Percentiles rank a stretch among this genome's conserved stretches.
Evolutionary conservation across 164 flowering plant genomes (phyloP).

Genomic region (Kingdonia uniflora): DNA sequence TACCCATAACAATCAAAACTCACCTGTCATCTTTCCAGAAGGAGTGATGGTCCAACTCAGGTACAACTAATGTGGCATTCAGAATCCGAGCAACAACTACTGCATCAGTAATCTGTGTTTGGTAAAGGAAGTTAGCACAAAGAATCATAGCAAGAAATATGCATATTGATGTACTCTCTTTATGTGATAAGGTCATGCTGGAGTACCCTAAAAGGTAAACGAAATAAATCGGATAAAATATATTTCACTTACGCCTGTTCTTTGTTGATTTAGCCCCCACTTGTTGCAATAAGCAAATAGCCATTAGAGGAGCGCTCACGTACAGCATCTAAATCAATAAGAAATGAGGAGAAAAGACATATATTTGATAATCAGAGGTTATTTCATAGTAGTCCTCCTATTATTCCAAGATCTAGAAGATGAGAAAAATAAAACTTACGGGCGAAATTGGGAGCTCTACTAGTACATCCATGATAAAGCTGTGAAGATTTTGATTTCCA

Average conservation of each 20-base stretch:
- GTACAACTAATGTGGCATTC: constrained; percentile 92
- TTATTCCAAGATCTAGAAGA: background rate
- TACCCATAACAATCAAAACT: constrained; percentile 10
- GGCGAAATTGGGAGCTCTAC: constrained; percentile 50
- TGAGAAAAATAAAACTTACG: constrained; percentile 38
- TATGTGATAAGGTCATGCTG: too few species aligned
- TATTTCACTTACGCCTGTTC: constrained; percentile 73
- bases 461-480: constrained; percentile 65
- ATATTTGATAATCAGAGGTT: background rate
- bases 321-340: constrained; percentile 41
- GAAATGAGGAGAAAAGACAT: background rate
- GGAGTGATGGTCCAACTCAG: constrained; percentile 91
- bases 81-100: constrained; percentile 93
- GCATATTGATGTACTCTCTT: too few species aligned
- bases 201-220: too few species aligned
- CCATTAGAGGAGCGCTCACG: constrained; percentile 64
- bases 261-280: constrained; percentile 98
- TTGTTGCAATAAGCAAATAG: constrained; percentile 90
- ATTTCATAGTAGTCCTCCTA: background rate
- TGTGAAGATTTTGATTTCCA: constrained; percentile 78
- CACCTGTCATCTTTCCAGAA: constrained; percentile 98
- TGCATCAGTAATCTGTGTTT: constrained; percentile 85
- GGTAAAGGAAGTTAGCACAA: too few species aligned
- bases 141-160: too few species aligned
- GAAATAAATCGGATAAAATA: too few species aligned